phyloP scores from a whole-genome alignment of 2,329 filamentous ascomycete genomes.

The Tolypocladium tundrense region DNA sequence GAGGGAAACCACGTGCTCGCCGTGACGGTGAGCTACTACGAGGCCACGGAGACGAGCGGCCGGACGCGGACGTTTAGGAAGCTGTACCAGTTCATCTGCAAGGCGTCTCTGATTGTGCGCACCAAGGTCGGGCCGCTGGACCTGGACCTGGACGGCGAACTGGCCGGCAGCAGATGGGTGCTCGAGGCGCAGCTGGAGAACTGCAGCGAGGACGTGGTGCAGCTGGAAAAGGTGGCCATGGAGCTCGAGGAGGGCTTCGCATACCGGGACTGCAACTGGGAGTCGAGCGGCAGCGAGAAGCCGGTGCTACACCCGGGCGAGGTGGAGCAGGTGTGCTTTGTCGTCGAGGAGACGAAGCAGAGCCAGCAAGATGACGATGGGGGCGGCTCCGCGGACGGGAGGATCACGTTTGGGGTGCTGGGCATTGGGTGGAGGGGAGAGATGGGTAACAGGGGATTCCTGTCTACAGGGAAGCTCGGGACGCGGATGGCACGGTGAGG shows the following conservation, averaged over 20 bases:
- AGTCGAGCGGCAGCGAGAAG: constrained; percentile 27
- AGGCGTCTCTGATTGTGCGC: constrained; percentile 78
- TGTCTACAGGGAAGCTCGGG: constrained; percentile 77
- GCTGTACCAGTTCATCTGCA: constrained; percentile 92
- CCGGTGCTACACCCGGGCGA: constrained; percentile 53
- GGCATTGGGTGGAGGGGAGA: constrained; percentile 80
- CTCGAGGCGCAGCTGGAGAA: constrained; percentile 96
- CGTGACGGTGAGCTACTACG: constrained; percentile 89
- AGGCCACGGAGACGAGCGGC: constrained; percentile 61
- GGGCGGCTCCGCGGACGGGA: constrained; percentile 35
- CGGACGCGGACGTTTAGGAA: constrained; percentile 83
- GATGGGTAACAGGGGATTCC: constrained; percentile 79
- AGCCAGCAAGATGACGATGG: constrained; percentile 19
- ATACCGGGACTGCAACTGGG: constrained; percentile 49
- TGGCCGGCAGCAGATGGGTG: constrained; percentile 45
- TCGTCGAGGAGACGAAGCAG: constrained; percentile 38
- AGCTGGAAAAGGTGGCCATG: constrained; percentile 57
- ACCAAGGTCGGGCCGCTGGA: constrained; percentile 70
- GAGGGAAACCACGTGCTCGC: constrained; percentile 90
- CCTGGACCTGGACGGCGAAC: constrained; percentile 12
- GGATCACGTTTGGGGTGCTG: constrained; percentile 66
- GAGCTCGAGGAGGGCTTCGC: constrained; percentile 40
- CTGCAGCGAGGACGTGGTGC: constrained; percentile 72
- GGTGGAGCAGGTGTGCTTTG: constrained; percentile 56
- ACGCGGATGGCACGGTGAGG: constrained; percentile 29